Evolutionary conservation across 148 eudicot species (phyloP).

Genomic region (Amaranthus hypochondriacus): DNA sequence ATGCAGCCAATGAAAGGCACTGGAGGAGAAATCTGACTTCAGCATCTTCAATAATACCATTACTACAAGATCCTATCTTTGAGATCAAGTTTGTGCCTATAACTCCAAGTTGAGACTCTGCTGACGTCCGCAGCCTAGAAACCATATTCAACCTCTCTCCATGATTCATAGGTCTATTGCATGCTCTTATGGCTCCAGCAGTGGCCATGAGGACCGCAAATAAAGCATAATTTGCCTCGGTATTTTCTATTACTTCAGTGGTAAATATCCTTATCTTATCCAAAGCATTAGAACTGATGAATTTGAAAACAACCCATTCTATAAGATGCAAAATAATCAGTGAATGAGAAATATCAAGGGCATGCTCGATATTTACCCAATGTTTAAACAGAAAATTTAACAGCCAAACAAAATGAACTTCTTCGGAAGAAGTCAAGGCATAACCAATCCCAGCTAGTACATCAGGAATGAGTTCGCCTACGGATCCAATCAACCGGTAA

Average conservation of each 20-base stretch:
- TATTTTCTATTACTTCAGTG: conserved; percentile 40
- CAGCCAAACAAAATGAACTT: conserved; percentile 42
- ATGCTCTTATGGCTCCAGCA: conserved; percentile 75
- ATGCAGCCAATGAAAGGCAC: conserved; percentile 68
- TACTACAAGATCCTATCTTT: conserved; percentile 23
- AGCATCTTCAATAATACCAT: conserved; percentile 21
- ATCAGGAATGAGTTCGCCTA: conserved; percentile 40
- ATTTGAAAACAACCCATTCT: conserved; percentile 72
- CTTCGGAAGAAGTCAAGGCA: conserved; percentile 60
- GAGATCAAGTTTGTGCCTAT: conserved; percentile 49
- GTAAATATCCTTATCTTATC: conserved; percentile 44
- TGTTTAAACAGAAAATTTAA: conserved; percentile 45
- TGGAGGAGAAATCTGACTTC: conserved; percentile 43
- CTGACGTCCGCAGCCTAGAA: conserved; percentile 42
- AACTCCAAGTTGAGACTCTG: conserved; percentile 52
- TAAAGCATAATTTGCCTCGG: conserved; percentile 33
- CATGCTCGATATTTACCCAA: conserved; percentile 50
- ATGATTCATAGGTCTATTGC: conserved; percentile 42
- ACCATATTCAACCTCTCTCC: conserved; percentile 24
- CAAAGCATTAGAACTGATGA: conserved; percentile 35
- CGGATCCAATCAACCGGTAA: conserved; percentile 33
- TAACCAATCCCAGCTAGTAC: conserved; percentile 88
- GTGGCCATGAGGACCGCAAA: conserved; percentile 74
- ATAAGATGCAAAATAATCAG: conserved; percentile 77
- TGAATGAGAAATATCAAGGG: conserved; percentile 47